Conservation (phyloP, 768 basidiomycete species). For the Phlegmacium glaucopus region DNA sequence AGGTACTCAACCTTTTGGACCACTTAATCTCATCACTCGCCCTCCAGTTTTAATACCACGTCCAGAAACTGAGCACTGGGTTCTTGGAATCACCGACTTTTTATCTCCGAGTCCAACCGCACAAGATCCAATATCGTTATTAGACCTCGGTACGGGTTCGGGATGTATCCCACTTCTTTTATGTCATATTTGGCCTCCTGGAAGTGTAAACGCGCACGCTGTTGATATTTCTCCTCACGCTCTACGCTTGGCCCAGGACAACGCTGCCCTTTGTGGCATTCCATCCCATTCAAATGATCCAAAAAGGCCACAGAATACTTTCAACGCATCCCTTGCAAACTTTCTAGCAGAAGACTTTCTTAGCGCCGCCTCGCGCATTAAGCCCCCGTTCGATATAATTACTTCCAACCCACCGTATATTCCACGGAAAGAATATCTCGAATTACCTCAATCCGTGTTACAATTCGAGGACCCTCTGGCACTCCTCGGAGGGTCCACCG, state of each 20-base stretch:
- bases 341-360: slow-evolving; percentile 46
- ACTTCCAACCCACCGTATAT: slow-evolving; percentile 91
- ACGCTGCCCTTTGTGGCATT: slow-evolving; percentile 40
- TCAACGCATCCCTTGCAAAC: slow-evolving; percentile 35
- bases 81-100: slow-evolving; percentile 53
- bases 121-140: slow-evolving; percentile 39
- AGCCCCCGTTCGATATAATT: slow-evolving; percentile 66
- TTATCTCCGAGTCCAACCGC: slow-evolving; percentile 29
- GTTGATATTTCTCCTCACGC: slow-evolving; percentile 71
- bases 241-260: slow-evolving; percentile 45
- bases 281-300: slow-evolving; percentile 21
- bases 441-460: slow-evolving; percentile 65
- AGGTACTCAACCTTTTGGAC: slow-evolving; percentile 89
- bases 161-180: slow-evolving; percentile 91
- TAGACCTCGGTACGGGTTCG: slow-evolving; percentile 93
- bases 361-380: slow-evolving; percentile 25
- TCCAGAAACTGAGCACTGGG: slow-evolving; percentile 91
- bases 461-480: slow-evolving; percentile 81
- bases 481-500: slow-evolving; percentile 68
- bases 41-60: slow-evolving; percentile 90
- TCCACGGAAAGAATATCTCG: slow-evolving; percentile 56
- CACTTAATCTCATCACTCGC: slow-evolving; percentile 67
- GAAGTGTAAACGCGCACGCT: slow-evolving; percentile 51
- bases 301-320: slow-evolving; percentile 33
- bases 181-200: slow-evolving; percentile 58